Evolutionary conservation across 2,329 filamentous ascomycete species (phyloP), one percentile per base, ranked within the genome.

Genomic region (Apiospora phragmitis): DNA sequence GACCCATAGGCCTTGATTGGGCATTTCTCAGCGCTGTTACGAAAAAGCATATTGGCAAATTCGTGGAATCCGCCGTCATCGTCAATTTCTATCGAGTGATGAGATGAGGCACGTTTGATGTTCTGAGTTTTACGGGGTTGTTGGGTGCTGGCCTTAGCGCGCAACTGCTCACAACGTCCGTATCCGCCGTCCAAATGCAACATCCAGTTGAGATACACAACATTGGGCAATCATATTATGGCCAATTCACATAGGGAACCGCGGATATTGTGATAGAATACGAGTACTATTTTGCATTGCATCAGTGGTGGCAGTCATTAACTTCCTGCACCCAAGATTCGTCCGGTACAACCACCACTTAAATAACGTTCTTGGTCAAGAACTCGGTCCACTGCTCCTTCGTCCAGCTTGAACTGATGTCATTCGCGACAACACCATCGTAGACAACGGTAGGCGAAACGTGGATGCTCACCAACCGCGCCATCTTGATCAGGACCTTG

Each of bases 381-480:
- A 92, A 98, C 81, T 94, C 91, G 78, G 91, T 87, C 95, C 95
- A 98, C 83, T 97, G 92, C 71, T 93, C 90, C 75, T 86, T 86
- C 0, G 88, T 91, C 89, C 94, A 98, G 32, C 91, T 88, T 71
- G 92, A 95, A 73, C 91, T 92, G 74, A 97, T 93, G 68, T 92
- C 90, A 74, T 89, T 90, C 77, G 93, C 93, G 67, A 97, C 91
- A 32, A 97, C 89, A 0, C 95, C 94, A 81, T 98, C 91, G 80
- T 97, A 95, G 67, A 97, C 86, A 26, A 95, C 94, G 0, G 95
- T 98, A 1, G 95, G 95, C 55, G 94, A 95, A 51, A 98, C 94
- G 84, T 98, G 95, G 59, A 97, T 90, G 16, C 95, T 93, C 11
- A 93, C 88, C 75, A 96, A 82, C 59, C 95, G 86, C 76, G 93